Evolutionary conservation across 768 basidiomycete species (phyloP).

Genomic region (Mycena capillaripes): DNA sequence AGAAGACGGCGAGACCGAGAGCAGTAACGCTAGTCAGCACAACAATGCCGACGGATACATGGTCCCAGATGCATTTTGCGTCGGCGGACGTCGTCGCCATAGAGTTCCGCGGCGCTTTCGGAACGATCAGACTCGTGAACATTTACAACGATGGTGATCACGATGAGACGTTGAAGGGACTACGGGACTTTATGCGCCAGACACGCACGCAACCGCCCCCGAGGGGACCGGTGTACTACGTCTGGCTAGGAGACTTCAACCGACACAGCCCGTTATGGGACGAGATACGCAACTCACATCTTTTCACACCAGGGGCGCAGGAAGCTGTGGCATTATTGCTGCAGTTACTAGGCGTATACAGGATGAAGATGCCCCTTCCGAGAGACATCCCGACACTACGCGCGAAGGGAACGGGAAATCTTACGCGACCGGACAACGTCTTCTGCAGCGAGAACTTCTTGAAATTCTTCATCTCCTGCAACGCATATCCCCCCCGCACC

Average conservation of each 20-base stretch:
- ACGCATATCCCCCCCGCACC: background rate
- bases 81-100: constrained; percentile 32
- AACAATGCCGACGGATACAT: background rate
- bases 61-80: constrained; percentile 38
- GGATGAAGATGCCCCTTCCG: constrained; percentile 13
- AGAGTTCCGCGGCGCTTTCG: constrained; percentile 31
- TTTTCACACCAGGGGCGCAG: constrained; percentile 37
- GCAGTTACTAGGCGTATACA: constrained; percentile 1
- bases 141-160: constrained; percentile 53
- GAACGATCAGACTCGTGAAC: constrained; percentile 49
- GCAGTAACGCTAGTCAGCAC: constrained; percentile 3
- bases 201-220: background rate
- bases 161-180: constrained; percentile 32
- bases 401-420: background rate
- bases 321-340: constrained; percentile 30
- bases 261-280: constrained; percentile 53
- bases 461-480: constrained; percentile 1
- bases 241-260: constrained; percentile 58
- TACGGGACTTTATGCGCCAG: constrained; percentile 18
- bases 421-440: constrained; percentile 13
- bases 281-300: constrained; percentile 40
- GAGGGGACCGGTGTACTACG: constrained; percentile 20
- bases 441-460: constrained; percentile 3
- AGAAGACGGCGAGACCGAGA: background rate
- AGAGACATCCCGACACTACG: background rate